These are phyloP conservation scores for Tuber calosporum DNA, from an alignment of 495 filamentous ascomycete species.

Conservation along the genomic window DNA sequence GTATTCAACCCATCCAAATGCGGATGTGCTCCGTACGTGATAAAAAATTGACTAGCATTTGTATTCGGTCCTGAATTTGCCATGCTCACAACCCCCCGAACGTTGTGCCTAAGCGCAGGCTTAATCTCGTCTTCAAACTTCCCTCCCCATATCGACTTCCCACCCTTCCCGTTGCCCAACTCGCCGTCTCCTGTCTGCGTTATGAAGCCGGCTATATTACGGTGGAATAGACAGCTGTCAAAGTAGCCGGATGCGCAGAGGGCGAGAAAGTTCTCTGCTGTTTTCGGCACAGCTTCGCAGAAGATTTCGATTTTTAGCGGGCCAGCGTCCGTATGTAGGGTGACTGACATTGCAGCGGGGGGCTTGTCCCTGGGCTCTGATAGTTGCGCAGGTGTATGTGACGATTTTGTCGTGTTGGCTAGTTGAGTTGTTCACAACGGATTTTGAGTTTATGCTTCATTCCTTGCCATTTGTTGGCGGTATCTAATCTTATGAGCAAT, in stretches of 20 bases:
- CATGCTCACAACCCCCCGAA: constrained; percentile 82
- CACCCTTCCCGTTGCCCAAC: constrained; percentile 60
- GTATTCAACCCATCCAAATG: constrained; percentile 94
- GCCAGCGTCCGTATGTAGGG: constrained; percentile 82
- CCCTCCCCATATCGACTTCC: constrained; percentile 74
- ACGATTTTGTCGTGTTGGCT: neutral
- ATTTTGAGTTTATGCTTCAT: neutral
- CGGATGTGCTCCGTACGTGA: constrained; percentile 73
- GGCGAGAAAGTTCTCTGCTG: constrained; percentile 91
- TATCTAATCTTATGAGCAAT: neutral
- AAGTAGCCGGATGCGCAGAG: constrained; percentile 87
- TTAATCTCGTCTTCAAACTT: constrained; percentile 90
- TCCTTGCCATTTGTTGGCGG: neutral
- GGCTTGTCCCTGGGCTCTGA: neutral
- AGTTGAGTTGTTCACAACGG: neutral
- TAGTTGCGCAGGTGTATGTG: neutral
- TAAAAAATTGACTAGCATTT: constrained; percentile 94
- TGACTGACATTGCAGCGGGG: constrained; percentile 51
- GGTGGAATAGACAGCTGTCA: constrained; percentile 82
- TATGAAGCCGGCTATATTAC: constrained; percentile 81
- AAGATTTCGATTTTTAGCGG: constrained; percentile 95
- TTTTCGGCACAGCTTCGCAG: constrained; percentile 88
- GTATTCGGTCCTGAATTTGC: constrained; percentile 81
- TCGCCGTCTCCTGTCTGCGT: constrained; percentile 79
- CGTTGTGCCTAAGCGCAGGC: constrained; percentile 74